phyloP scores from a whole-genome alignment of 805 yeast species.

The Ogataea ramenticola region DNA sequence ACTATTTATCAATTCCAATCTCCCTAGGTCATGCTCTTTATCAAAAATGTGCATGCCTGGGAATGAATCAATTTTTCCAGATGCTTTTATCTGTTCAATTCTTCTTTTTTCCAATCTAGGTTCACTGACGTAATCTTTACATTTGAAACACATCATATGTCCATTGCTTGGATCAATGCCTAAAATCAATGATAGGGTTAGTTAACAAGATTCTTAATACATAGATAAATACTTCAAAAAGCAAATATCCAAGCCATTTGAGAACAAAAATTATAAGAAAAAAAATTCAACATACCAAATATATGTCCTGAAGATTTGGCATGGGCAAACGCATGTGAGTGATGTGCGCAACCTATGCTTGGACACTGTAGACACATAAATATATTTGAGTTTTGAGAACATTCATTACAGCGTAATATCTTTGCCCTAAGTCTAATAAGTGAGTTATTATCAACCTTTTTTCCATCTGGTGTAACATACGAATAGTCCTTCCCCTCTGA shows the following conservation, averaged over 20 bases:
- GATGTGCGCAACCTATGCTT: slow-evolving; percentile 60
- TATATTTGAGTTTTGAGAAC: slow-evolving; percentile 33
- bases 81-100: slow-evolving; percentile 16
- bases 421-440: slow-evolving; percentile 34
- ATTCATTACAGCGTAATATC: slow-evolving; percentile 45
- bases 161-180: slow-evolving; percentile 61
- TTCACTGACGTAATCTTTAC: slow-evolving; percentile 66
- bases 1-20: slow-evolving; percentile 19
- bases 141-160: slow-evolving; percentile 69
- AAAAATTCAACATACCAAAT: slow-evolving; percentile 40
- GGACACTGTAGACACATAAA: slow-evolving; percentile 76
- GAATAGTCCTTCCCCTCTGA: slow-evolving; percentile 2
- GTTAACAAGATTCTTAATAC: slow-evolving; percentile 25
- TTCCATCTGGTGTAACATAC: slow-evolving; percentile 31
- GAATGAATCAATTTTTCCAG: slow-evolving; percentile 12
- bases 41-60: slow-evolving; percentile 27
- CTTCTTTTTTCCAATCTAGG: slow-evolving; percentile 49
- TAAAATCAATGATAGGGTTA: slow-evolving; percentile 13
- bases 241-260: no score
- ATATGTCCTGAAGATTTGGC: slow-evolving; percentile 42
- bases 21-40: slow-evolving; percentile 18
- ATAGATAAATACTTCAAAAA: slow-evolving; percentile 23
- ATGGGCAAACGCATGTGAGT: slow-evolving; percentile 39
- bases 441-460: slow-evolving; percentile 27
- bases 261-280: slow-evolving; percentile 13